A percentile compares a stretch with the other conserved stretches of the same genome.
These are phyloP conservation scores for Uronychia binucleata DNA, from an alignment of 73 alveolate species.

Conservation along the genomic window DNA sequence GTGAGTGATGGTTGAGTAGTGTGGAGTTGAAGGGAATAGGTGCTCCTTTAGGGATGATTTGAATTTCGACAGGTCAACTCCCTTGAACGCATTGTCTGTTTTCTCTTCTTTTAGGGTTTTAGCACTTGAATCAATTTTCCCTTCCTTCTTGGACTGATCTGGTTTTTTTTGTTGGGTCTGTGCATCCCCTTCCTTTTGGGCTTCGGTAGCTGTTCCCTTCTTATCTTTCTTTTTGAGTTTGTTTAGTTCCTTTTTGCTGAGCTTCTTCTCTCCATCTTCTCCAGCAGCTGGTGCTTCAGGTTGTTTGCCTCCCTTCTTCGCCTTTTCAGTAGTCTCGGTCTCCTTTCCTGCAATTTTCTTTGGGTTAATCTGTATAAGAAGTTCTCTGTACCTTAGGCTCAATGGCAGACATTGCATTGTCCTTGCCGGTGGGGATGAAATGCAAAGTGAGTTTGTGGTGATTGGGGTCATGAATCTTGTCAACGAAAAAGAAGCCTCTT, in stretches of 20 bases:
- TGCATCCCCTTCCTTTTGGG: conserved; percentile 1
- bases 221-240: conserved; percentile 32
- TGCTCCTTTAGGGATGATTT: too few relatives aligned
- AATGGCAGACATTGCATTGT: conserved; percentile 67
- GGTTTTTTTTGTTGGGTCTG: conserved; percentile 1
- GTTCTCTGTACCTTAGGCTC: too few relatives aligned
- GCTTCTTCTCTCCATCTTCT: conserved; percentile 31
- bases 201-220: conserved; percentile 14
- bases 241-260: conserved; percentile 56
- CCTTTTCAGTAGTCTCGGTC: conserved; percentile 28
- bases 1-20: too few relatives aligned
- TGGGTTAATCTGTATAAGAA: conserved; percentile 67
- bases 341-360: conserved; percentile 26
- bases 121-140: too few relatives aligned
- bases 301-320: conserved; percentile 14
- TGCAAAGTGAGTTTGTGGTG: conserved; percentile 65
- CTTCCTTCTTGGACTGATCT: conserved; percentile 31
- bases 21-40: too few relatives aligned
- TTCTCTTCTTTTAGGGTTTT: conserved; percentile 23
- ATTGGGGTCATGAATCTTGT: conserved; percentile 69
- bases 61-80: neutral
- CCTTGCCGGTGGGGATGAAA: conserved; percentile 97
- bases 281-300: conserved; percentile 29
- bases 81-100: conserved; percentile 10
- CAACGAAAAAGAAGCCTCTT: conserved; percentile 95